These are phyloP conservation scores for Suhomyces sp. DNA, from an alignment of 805 yeast species.

Conservation along the genomic window DNA sequence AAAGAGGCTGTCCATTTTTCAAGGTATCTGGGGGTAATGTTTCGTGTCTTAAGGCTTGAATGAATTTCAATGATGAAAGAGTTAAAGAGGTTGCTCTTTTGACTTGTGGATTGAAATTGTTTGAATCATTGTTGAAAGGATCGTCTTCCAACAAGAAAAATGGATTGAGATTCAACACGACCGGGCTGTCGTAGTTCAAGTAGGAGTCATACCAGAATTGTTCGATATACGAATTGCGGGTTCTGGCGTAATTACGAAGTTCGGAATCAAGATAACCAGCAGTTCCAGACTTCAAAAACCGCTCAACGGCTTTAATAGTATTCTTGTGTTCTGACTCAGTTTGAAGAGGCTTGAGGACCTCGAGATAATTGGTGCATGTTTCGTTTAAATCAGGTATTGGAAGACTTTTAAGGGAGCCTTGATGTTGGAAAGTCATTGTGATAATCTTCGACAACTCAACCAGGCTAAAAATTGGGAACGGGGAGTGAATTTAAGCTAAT, in stretches of 20 bases:
- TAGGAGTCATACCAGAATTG: slow-evolving; percentile 95
- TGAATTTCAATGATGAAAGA: slow-evolving; percentile 72
- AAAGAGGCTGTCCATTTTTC: slow-evolving; percentile 60
- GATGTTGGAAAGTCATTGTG: slow-evolving; percentile 51
- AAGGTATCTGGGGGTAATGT: slow-evolving; percentile 70
- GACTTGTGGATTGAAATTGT: slow-evolving; percentile 49
- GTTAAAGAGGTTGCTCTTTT: slow-evolving; percentile 80
- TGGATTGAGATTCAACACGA: slow-evolving; percentile 88
- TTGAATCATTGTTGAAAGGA: slow-evolving; percentile 63
- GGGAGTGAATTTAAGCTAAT: not conserved
- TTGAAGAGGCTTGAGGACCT: slow-evolving; percentile 75
- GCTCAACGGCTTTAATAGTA: slow-evolving; percentile 56
- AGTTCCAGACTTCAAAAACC: slow-evolving; percentile 48
- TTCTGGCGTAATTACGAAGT: slow-evolving; percentile 57
- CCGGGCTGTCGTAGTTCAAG: slow-evolving; percentile 81
- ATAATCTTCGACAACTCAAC: not conserved
- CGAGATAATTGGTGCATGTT: slow-evolving; percentile 65
- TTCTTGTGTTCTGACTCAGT: slow-evolving; percentile 64
- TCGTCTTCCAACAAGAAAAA: slow-evolving; percentile 89
- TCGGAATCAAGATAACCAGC: slow-evolving; percentile 62
- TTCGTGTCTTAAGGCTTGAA: slow-evolving; percentile 71
- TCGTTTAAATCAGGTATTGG: slow-evolving; percentile 78
- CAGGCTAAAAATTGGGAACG: not conserved
- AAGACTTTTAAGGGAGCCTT: slow-evolving; percentile 55
- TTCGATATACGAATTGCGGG: slow-evolving; percentile 79